Evolutionary conservation across 768 basidiomycete genomes (phyloP).

Genomic region (Suillus americanus): DNA sequence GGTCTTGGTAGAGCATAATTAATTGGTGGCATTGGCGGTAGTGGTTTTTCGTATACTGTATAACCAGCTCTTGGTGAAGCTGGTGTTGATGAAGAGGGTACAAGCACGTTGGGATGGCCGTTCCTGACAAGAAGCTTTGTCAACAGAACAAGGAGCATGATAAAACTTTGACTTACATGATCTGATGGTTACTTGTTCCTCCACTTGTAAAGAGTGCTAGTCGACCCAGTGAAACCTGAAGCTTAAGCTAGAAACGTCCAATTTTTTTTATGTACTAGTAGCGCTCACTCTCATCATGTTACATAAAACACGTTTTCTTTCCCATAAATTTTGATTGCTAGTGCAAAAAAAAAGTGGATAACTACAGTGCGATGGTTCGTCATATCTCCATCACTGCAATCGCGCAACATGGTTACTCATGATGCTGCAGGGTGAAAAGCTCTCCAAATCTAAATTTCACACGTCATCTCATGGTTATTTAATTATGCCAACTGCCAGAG

Average conservation of each 20-base stretch:
- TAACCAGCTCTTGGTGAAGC: conserved; percentile 19
- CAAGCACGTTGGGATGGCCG: conserved; percentile 23
- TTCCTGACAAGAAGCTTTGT: conserved; percentile 14
- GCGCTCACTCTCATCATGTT: conserved; percentile 14
- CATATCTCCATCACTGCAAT: conserved; percentile 7
- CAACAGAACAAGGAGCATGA: background rate
- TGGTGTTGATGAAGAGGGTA: conserved; percentile 23
- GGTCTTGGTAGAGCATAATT: conserved; percentile 10
- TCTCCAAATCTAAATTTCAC: background rate
- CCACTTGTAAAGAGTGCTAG: background rate
- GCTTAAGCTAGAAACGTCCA: background rate
- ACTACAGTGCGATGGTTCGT: background rate
- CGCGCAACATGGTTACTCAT: conserved; percentile 4
- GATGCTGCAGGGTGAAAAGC: background rate
- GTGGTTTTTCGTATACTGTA: conserved; percentile 34
- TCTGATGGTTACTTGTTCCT: background rate
- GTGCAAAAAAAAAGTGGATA: too few relatives aligned
- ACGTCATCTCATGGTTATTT: background rate
- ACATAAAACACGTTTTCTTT: conserved; percentile 27
- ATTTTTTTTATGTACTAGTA: conserved; percentile 18
- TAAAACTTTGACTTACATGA: conserved; percentile 22
- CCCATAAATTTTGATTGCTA: conserved; percentile 1
- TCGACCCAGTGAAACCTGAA: background rate
- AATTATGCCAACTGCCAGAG: background rate
- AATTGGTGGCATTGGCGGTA: conserved; percentile 33